Conservation (phyloP, 192 early-diverging fungal species). For the Geosiphon pyriformis region DNA sequence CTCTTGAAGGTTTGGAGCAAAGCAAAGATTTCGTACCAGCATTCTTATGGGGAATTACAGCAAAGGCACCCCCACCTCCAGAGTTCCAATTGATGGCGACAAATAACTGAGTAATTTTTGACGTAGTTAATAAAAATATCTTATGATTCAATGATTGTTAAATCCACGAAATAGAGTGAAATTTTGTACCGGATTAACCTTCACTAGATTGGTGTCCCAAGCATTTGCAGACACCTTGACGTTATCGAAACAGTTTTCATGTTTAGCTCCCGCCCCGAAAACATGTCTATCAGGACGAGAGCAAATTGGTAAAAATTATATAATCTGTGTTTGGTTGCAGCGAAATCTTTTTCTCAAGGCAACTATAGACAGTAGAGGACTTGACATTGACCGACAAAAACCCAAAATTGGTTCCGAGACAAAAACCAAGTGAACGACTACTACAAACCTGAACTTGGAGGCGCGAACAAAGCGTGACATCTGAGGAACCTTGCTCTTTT, state of each 20-base stretch:
- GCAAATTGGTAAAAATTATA: neutral
- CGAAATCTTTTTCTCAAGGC: neutral
- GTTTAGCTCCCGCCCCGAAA: constrained; percentile 82
- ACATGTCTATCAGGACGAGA: constrained; percentile 64
- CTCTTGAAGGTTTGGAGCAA: too few relatives aligned
- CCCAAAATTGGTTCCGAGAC: neutral
- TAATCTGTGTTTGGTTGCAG: neutral
- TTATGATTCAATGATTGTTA: neutral
- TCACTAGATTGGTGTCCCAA: constrained; percentile 97
- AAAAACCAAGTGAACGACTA: neutral
- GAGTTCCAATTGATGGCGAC: constrained; percentile 77
- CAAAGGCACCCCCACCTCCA: constrained; percentile 91
- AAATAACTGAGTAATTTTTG: constrained; percentile 45
- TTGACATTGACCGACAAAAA: neutral
- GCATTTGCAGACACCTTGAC: constrained; percentile 81
- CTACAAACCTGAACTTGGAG: constrained; percentile 68
- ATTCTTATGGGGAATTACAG: constrained; percentile 77
- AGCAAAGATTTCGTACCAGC: constrained; percentile 52
- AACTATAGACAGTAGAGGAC: neutral
- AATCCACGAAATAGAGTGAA: neutral
- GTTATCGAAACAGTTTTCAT: constrained; percentile 93
- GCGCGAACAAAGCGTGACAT: constrained; percentile 79
- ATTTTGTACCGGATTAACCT: constrained; percentile 79
- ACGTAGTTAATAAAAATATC: too few relatives aligned
- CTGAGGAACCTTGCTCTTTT: neutral